Conservation (phyloP, 345 rosid species). For the Garcia nutans region DNA sequence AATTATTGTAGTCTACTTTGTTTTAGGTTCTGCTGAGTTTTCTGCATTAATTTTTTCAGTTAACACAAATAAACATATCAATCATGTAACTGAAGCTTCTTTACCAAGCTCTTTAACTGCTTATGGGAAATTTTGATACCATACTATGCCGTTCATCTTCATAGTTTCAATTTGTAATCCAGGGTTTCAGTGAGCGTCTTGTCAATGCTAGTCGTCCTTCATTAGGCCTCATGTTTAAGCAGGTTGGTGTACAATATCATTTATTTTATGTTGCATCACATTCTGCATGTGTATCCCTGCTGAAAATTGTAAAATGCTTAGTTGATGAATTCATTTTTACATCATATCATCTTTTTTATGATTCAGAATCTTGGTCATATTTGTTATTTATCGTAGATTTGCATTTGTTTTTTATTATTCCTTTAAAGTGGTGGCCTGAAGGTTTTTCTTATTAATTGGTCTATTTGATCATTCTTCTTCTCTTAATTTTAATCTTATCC, state of each 20-base stretch:
- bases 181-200: constrained; percentile 96
- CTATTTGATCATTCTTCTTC: not conserved
- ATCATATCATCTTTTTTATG: not conserved
- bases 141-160: constrained; percentile 12
- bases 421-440: not conserved
- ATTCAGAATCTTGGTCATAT: not conserved
- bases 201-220: constrained; percentile 82
- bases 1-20: not conserved
- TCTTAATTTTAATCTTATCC: not conserved
- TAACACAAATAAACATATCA: not conserved
- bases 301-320: not conserved
- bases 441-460: not conserved
- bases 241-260: constrained; percentile 48
- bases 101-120: not conserved
- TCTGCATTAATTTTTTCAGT: not conserved
- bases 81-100: constrained; percentile 1
- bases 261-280: not conserved
- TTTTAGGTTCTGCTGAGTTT: not conserved
- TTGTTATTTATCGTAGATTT: not conserved
- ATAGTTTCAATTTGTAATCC: constrained; percentile 28
- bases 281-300: not conserved
- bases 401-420: not conserved
- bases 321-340: not conserved
- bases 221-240: constrained; percentile 91
- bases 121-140: constrained; percentile 8